Evolutionary conservation across 345 rosid species (phyloP).

Genomic region (Eucalyptus regnans): DNA sequence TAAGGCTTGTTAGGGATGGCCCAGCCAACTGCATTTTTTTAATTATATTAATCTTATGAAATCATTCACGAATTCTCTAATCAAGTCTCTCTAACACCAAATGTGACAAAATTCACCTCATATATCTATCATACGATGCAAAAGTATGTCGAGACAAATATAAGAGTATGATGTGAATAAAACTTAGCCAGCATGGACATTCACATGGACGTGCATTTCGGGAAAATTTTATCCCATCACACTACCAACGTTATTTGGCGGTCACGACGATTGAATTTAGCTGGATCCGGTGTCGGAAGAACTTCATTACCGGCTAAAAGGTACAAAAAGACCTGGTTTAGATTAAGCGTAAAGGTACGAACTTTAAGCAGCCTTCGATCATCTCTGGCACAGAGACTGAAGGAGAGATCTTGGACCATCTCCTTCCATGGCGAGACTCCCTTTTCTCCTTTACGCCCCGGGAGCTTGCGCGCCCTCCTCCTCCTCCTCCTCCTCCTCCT

Average conservation of each 20-base stretch:
- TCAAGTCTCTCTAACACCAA: too few relatives aligned
- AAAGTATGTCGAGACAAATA: background rate
- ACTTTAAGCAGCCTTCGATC: background rate
- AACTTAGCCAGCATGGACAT: background rate
- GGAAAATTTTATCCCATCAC: too few relatives aligned
- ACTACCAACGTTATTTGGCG: too few relatives aligned
- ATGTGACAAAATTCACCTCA: rapidly evolving
- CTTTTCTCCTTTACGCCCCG: background rate
- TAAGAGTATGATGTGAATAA: background rate
- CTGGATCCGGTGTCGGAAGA: background rate
- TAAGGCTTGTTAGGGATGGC: background rate
- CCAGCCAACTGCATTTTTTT: rapidly evolving
- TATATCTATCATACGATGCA: rapidly evolving
- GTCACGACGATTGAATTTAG: background rate
- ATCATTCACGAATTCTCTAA: background rate
- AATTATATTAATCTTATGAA: background rate
- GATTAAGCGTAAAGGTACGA: background rate
- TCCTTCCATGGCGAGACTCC: background rate
- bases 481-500: too few relatives aligned
- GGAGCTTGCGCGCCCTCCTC: too few relatives aligned
- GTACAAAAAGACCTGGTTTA: background rate
- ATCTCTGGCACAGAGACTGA: background rate
- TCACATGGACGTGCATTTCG: too few relatives aligned
- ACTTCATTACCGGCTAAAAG: background rate
- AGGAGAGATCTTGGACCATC: background rate